A percentile compares a stretch with the other conserved stretches of the same genome.
Evolutionary conservation across 805 yeast genomes (phyloP).

Genomic region (Candida railenensis): DNA sequence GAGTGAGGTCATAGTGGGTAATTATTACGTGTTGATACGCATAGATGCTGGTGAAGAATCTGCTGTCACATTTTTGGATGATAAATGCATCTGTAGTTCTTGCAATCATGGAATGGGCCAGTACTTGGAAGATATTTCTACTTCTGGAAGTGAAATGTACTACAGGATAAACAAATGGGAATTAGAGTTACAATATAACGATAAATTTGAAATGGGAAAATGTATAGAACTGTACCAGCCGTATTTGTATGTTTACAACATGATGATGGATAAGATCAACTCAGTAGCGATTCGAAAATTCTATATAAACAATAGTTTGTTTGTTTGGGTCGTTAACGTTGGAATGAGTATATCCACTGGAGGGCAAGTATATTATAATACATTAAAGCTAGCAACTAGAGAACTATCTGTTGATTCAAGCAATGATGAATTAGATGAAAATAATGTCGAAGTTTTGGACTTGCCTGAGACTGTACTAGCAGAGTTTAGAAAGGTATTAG

Average conservation of each 20-base stretch:
- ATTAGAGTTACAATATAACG: slow-evolving; percentile 26
- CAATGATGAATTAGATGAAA: slow-evolving; percentile 12
- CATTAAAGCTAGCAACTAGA: slow-evolving; percentile 30
- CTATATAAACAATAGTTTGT: slow-evolving; percentile 15
- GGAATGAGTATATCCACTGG: slow-evolving; percentile 29
- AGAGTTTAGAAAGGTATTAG: slow-evolving; percentile 15
- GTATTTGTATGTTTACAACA: slow-evolving; percentile 34
- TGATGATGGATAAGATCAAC: slow-evolving; percentile 40
- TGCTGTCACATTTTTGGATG: slow-evolving; percentile 5
- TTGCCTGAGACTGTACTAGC: slow-evolving; percentile 14
- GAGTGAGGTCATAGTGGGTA: slow-evolving; percentile 51
- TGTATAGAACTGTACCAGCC: slow-evolving; percentile 30
- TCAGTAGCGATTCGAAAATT: slow-evolving; percentile 37
- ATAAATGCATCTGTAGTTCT: slow-evolving; percentile 22
- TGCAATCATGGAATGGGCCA: slow-evolving; percentile 46
- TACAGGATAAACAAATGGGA: slow-evolving; percentile 49
- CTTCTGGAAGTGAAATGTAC: slow-evolving; percentile 23
- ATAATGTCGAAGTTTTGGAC: slow-evolving; percentile 15
- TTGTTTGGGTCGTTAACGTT: slow-evolving; percentile 36
- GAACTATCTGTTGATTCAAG: slow-evolving; percentile 12
- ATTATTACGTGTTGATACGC: slow-evolving; percentile 50
- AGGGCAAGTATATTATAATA: slow-evolving; percentile 14
- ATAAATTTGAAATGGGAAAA: background rate
- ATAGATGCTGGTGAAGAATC: slow-evolving; percentile 12
- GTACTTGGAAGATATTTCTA: slow-evolving; percentile 14